Evolutionary conservation across 2,329 filamentous ascomycete genomes (phyloP).

Genomic region (Colletotrichum aenigma): DNA sequence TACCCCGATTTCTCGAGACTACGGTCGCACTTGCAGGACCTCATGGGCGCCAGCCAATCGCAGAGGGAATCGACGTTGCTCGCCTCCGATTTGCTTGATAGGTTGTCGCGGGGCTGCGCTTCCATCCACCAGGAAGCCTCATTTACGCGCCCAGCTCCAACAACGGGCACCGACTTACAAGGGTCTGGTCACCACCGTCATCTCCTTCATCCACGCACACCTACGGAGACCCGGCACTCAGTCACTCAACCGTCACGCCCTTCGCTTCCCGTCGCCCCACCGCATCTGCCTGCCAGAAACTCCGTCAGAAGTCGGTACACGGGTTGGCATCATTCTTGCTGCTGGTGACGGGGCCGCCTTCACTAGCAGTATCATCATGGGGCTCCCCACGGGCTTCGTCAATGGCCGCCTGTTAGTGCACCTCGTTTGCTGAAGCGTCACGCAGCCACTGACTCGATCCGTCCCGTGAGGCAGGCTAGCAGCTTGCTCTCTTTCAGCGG

Average conservation of each 20-base stretch:
- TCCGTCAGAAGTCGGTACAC: background rate
- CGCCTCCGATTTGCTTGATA: slow-evolving; percentile 52
- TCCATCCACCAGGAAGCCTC: slow-evolving; percentile 51
- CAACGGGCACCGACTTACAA: slow-evolving; percentile 34
- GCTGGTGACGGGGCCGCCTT: background rate
- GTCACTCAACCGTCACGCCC: background rate
- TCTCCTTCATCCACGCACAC: slow-evolving; percentile 14
- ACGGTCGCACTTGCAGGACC: slow-evolving; percentile 3
- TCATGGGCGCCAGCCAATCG: slow-evolving; percentile 42
- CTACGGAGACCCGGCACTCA: background rate
- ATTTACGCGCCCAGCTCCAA: slow-evolving; percentile 54
- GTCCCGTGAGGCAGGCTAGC: slow-evolving; percentile 2
- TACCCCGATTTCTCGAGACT: slow-evolving; percentile 13
- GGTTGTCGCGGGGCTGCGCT: slow-evolving; percentile 41
- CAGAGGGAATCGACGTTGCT: slow-evolving; percentile 35
- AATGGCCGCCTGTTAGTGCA: background rate
- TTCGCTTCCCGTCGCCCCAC: slow-evolving; percentile 41
- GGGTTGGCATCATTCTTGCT: background rate
- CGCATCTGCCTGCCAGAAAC: slow-evolving; percentile 6
- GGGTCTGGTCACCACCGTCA: slow-evolving; percentile 34
- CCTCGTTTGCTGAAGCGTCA: background rate
- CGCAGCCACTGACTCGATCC: slow-evolving; percentile 4
- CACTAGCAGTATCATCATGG: background rate
- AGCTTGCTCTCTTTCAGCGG: background rate
- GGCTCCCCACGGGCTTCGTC: background rate